Conservation (phyloP, 257 asterid genomes). For the Rubia yunnanensis region DNA sequence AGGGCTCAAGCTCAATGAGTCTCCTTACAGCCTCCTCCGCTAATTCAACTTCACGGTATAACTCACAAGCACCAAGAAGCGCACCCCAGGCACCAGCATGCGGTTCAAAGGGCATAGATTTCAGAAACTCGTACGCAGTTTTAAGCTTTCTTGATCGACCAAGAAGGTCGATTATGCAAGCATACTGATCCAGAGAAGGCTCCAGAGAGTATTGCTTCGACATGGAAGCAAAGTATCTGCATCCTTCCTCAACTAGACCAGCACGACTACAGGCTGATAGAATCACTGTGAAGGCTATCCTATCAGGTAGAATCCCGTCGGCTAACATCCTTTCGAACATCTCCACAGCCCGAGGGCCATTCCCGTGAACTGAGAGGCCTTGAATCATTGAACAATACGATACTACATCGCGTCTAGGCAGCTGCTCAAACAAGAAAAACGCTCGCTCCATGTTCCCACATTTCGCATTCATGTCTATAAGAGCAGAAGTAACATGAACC, state of each 20-base stretch:
- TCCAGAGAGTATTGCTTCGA: constrained; percentile 24
- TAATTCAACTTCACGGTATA: constrained; percentile 43
- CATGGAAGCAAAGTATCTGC: constrained; percentile 43
- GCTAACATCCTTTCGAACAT: constrained; percentile 51
- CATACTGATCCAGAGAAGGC: constrained; percentile 69
- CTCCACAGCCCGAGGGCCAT: constrained; percentile 38
- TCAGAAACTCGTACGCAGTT: constrained; percentile 64
- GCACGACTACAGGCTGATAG: constrained; percentile 51
- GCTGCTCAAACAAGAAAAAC: not conserved
- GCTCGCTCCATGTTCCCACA: constrained; percentile 75
- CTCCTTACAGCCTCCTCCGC: constrained; percentile 43
- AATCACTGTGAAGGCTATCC: constrained; percentile 15
- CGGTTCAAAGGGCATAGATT: constrained; percentile 43
- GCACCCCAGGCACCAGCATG: constrained; percentile 89
- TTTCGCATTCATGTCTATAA: constrained; percentile 64
- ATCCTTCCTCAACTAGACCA: constrained; percentile 58
- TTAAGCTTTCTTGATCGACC: constrained; percentile 63
- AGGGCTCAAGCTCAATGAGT: constrained; percentile 66
- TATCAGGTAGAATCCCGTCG: constrained; percentile 62
- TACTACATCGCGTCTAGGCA: not conserved
- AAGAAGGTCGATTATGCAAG: constrained; percentile 63
- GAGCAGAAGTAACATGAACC: constrained; percentile 52
- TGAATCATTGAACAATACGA: constrained; percentile 55
- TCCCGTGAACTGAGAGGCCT: constrained; percentile 54
- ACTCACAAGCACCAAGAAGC: constrained; percentile 62